Percentiles rank a stretch among this genome's conserved stretches.
Evolutionary conservation across 805 yeast species (phyloP).

Genomic region (Barnettozyma vustinii): DNA sequence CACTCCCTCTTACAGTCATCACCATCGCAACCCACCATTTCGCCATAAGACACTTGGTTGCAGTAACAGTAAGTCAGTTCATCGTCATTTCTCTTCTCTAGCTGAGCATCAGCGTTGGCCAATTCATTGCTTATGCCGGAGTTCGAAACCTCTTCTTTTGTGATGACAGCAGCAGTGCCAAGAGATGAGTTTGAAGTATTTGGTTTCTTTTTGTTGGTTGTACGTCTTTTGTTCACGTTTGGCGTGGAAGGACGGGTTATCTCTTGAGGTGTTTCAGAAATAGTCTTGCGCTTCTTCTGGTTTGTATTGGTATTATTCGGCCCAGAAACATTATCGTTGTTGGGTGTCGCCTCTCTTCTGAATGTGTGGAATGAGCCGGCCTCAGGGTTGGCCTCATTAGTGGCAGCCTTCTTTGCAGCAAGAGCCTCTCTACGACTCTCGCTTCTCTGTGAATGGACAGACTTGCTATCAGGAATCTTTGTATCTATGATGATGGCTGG

Average conservation of each 20-base stretch:
- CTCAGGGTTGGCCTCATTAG: conserved; percentile 22
- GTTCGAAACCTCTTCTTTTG: conserved; percentile 1
- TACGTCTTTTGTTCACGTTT: conserved; percentile 10
- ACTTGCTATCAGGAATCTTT: conserved; percentile 43
- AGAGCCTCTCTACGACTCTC: conserved; percentile 90
- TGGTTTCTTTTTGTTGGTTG: conserved; percentile 9
- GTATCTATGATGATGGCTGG: conserved; percentile 79
- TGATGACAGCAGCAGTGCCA: neutral
- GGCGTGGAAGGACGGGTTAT: conserved; percentile 12
- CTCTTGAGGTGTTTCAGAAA: conserved; percentile 8
- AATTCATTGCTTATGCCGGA: conserved; percentile 10
- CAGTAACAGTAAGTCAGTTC: conserved; percentile 95
- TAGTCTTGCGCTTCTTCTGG: conserved; percentile 23
- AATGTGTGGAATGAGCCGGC: conserved; percentile 2
- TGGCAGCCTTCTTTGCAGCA: conserved; percentile 74
- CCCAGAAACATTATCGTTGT: conserved; percentile 15
- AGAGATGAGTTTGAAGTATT: conserved; percentile 1
- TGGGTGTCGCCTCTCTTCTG: conserved; percentile 20
- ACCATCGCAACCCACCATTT: conserved; percentile 99
- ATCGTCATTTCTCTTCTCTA: conserved; percentile 24
- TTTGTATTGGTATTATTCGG: conserved; percentile 9
- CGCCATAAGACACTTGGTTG: conserved; percentile 95
- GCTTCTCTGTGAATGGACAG: conserved; percentile 70
- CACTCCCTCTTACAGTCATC: conserved; percentile 88
- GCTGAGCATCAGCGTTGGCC: conserved; percentile 6